Conservation (phyloP, 1,284 basidiomycete species). For the Microbotryum scabiosae region DNA sequence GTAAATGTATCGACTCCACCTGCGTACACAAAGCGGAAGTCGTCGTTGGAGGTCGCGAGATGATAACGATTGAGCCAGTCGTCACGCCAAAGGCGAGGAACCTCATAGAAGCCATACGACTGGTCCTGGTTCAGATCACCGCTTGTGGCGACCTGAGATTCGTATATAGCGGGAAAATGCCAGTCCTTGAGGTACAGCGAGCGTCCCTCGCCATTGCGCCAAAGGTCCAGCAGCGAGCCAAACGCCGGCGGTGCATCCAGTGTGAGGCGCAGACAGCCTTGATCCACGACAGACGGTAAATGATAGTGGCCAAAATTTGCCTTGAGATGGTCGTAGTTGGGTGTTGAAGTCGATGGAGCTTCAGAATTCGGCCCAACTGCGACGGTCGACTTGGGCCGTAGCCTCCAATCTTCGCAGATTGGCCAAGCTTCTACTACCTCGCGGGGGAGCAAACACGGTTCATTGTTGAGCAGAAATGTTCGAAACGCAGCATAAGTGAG, state of each 20-base stretch:
- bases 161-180: conserved; percentile 44
- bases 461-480: too few relatives aligned
- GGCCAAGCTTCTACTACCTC: too few relatives aligned
- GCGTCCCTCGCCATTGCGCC: conserved; percentile 36
- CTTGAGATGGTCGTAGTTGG: too few relatives aligned
- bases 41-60: conserved; percentile 29
- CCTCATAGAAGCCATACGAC: conserved; percentile 42
- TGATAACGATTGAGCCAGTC: conserved; percentile 48
- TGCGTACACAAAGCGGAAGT: conserved; percentile 42
- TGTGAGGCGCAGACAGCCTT: too few relatives aligned
- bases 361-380: too few relatives aligned
- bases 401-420: too few relatives aligned
- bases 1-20: conserved; percentile 45
- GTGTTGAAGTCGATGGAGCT: too few relatives aligned
- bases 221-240: conserved; percentile 41
- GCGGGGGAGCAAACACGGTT: too few relatives aligned
- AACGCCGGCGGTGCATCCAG: conserved; percentile 27
- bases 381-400: too few relatives aligned
- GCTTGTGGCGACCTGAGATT: neutral
- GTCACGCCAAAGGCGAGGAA: conserved; percentile 45
- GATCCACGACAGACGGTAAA: too few relatives aligned
- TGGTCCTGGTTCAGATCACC: neutral
- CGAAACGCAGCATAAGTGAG: too few relatives aligned
- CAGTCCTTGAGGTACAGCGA: conserved; percentile 51
- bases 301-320: too few relatives aligned